A percentile compares a stretch with the other conserved stretches of the same genome.
Conservation (phyloP, 495 filamentous ascomycete genomes). For the Penicillium cinerascens region DNA sequence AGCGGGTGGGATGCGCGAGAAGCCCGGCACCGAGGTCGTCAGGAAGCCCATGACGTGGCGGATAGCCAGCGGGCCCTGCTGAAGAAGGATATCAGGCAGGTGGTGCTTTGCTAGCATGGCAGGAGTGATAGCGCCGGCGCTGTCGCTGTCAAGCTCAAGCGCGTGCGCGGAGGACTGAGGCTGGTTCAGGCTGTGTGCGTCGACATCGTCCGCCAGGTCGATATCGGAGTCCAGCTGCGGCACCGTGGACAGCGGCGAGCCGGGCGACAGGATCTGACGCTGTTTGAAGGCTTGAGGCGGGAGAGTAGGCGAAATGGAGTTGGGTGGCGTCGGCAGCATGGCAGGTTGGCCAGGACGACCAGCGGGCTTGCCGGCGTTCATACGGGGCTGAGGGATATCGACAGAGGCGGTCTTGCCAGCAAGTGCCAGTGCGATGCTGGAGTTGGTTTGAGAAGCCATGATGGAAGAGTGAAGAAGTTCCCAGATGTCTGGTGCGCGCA, state of each 20-base stretch:
- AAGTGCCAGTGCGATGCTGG: slow-evolving; percentile 61
- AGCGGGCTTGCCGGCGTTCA: slow-evolving; percentile 57
- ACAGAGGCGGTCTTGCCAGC: slow-evolving; percentile 59
- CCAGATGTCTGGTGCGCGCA: slow-evolving; percentile 10
- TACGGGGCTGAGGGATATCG: slow-evolving; percentile 69
- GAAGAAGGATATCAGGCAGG: slow-evolving; percentile 83
- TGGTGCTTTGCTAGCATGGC: slow-evolving; percentile 86
- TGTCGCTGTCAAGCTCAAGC: slow-evolving; percentile 45
- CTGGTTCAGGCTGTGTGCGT: slow-evolving; percentile 43
- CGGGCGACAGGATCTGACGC: slow-evolving; percentile 38
- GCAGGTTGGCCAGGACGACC: slow-evolving; percentile 52
- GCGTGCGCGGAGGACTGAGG: slow-evolving; percentile 35
- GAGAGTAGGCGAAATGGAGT: slow-evolving; percentile 89
- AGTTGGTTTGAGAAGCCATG: slow-evolving; percentile 51
- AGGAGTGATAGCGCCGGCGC: slow-evolving; percentile 78
- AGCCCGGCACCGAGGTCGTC: slow-evolving; percentile 89
- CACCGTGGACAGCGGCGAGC: slow-evolving; percentile 49
- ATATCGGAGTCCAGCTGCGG: slow-evolving; percentile 83
- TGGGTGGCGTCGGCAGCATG: slow-evolving; percentile 85
- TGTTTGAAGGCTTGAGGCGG: slow-evolving; percentile 72
- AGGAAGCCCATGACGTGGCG: slow-evolving; percentile 92
- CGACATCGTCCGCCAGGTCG: slow-evolving; percentile 70
- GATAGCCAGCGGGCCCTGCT: slow-evolving; percentile 87
- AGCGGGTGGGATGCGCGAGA: slow-evolving; percentile 83
- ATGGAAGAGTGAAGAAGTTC: slow-evolving; percentile 14